Base-by-base conservation (phyloP, 306 rosid genomes). In the Morella rubra region DNA sequence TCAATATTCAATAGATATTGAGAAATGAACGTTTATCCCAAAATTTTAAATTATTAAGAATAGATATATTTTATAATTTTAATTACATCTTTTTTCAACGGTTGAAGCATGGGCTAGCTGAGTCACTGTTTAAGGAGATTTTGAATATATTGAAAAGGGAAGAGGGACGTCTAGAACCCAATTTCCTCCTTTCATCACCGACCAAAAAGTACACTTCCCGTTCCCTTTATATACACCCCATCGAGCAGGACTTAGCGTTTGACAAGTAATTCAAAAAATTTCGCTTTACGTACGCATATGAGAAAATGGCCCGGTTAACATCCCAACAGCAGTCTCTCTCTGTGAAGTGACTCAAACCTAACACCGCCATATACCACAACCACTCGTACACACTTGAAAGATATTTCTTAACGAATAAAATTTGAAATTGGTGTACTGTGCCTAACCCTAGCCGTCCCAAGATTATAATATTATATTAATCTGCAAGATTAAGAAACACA, bases 281-380 rank as follows among this genome's bases (percentile, higher is more conserved):
- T 18, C 1, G 32, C n/a, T 12, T 12, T 32, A 2, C 37, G 37
- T 32, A 44, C 46, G 42, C 46, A 32, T 37, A 49, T 8, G 81
- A 73, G 47, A 45, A 37, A 69, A 12, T 32, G 37, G 37, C 37
- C 37, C 3, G 37, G 37, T 32, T 2, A 32, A 32, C 37, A 3
- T 32, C 37, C 96, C 87, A 88, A 87, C 93, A 32, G 20, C 44
- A 13, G 15, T 44, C 74, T 68, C 68, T 70, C 67, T 32, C 27
- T 56, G 4, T 47, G 87, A 87, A 73, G 78, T 85, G 89, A 87
- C 90, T 56, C 45, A 47, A 82, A 89, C 91, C 96, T 89, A 87
- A 78, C 90, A 32, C 3, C 37, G 37, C 3, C 37, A 32, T 32
- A 32, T 32, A 32, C 37, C 37, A 32, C 37, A 32, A 2, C 37